Evolutionary conservation across 2,329 filamentous ascomycete genomes (phyloP), one percentile per base, ranked within the genome.

Genomic region (Dactylellina sp.): DNA sequence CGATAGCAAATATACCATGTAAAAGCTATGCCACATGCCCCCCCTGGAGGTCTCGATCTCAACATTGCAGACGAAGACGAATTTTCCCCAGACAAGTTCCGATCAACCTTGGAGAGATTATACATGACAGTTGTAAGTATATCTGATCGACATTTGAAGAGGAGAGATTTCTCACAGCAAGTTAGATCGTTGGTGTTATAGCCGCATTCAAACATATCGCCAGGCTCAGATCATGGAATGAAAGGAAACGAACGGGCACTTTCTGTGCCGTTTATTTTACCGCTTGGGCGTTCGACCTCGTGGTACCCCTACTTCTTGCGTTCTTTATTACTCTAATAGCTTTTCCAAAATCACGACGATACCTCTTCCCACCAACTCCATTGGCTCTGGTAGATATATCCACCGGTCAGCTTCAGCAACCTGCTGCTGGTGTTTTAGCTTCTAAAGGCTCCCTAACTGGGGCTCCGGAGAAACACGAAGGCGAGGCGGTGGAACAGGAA

Each of bases 51-150:
- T 12, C 82, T 96, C 39, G 92, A 96, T 80, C 85, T 96, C 70
- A 92, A 93, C 77, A 89, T 92, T 64, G 89, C 91, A 2, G 89
- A 93, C 40, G 89, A 94, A 61, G 91, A 95, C 76, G 90, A 93
- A 66, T 95, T 95, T 80, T 91, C 90, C 0, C 91, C 92, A 0
- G 91, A 95, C 78, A 95, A 95, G 81, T 83, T 96, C 47, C 86
- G 92, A 9, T 87, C 89, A 1, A 92, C 90, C 60, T 80, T 95
- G 2, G 92, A 96, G 81, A 85, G 92, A 12, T 82, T 95, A 9
- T 96, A 96, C 80, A 93, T 92, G 85, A 91, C 89, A 0, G 87
- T 96, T 0, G 63, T 77, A 65, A 39, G 68, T 61, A 55, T 22
- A 3, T 1, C 28, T 32, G 7, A 37, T 25, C 22, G 11, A 35